Percentiles rank a stretch among this genome's conserved stretches.
Evolutionary conservation across 176 grass and related monocot genomes (phyloP).

Genomic region (Eragrostis curvula): DNA sequence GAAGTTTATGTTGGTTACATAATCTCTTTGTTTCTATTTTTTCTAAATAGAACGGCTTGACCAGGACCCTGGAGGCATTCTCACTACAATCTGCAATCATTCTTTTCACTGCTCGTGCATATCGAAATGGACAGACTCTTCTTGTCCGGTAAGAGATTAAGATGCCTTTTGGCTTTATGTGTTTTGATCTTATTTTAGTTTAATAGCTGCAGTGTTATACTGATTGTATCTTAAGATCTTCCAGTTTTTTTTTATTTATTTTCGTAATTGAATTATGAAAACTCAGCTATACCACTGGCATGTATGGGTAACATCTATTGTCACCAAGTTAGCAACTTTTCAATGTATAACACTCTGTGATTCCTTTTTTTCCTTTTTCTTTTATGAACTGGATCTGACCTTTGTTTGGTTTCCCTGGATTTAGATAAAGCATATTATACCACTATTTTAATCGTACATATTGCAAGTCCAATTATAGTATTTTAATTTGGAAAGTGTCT

Average conservation of each 20-base stretch:
- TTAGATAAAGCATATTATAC: neutral
- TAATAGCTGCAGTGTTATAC: neutral
- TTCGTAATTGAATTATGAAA: neutral
- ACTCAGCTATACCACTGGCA: neutral
- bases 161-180: slow-evolving; percentile 20
- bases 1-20: neutral
- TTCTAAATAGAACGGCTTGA: slow-evolving; percentile 77
- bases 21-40: slow-evolving; percentile 10
- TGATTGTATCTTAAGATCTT: neutral
- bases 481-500: slow-evolving; percentile 43
- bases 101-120: slow-evolving; percentile 96
- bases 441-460: neutral
- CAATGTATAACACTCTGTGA: neutral
- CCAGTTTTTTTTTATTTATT: neutral
- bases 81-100: slow-evolving; percentile 97
- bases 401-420: slow-evolving; percentile 11
- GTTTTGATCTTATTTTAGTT: neutral
- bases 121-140: slow-evolving; percentile 98
- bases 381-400: slow-evolving; percentile 11
- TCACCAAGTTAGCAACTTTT: slow-evolving; percentile 18
- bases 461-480: slow-evolving; percentile 7
- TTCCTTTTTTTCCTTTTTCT: slow-evolving; percentile 2
- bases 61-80: slow-evolving; percentile 90
- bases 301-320: slow-evolving; percentile 1
- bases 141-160: slow-evolving; percentile 81